Percentiles rank a stretch among this genome's conserved stretches.
Evolutionary conservation across 352 stramenopile species (phyloP).

Genomic region (Pythium apleroticum): DNA sequence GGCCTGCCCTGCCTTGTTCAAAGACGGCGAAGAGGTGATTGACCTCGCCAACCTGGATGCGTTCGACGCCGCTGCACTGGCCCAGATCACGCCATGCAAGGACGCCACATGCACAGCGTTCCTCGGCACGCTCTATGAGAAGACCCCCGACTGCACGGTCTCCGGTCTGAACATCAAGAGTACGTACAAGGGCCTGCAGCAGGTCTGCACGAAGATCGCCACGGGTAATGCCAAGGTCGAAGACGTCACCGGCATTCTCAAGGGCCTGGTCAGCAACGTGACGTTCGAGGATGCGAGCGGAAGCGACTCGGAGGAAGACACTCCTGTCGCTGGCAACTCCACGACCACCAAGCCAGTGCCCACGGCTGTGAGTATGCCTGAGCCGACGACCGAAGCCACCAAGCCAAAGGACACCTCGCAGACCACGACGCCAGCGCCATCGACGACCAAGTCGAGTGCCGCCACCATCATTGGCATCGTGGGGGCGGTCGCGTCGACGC

Average conservation of each 20-base stretch:
- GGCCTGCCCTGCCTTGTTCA: conserved; percentile 7
- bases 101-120: neutral
- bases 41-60: neutral
- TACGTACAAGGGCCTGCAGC: neutral
- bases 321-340: neutral
- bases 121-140: conserved; percentile 4
- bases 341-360: neutral
- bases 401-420: neutral
- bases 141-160: neutral
- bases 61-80: conserved; percentile 4
- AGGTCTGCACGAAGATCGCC: neutral
- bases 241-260: neutral
- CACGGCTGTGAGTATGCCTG: neutral
- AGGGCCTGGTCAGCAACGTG: neutral
- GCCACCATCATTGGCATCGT: neutral
- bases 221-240: neutral
- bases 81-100: conserved; percentile 10
- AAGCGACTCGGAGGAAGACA: neutral
- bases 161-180: neutral
- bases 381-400: neutral
- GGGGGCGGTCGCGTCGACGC: neutral
- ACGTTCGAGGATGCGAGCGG: neutral
- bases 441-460: neutral
- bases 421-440: neutral
- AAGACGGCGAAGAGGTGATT: conserved; percentile 2